Conservation (phyloP, 176 grass and related monocot genomes). For the Oryza brachyantha region DNA sequence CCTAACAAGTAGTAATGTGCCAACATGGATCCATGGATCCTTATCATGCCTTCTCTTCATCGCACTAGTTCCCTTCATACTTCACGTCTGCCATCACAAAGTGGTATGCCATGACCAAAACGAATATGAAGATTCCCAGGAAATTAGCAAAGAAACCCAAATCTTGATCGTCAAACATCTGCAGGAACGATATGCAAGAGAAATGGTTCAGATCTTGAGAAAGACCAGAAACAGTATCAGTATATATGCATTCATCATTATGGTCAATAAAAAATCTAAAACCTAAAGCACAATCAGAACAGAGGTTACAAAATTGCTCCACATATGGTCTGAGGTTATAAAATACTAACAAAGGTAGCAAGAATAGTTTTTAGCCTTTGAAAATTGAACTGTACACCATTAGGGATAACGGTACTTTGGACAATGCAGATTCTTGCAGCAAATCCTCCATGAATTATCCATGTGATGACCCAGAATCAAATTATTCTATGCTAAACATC, state of each 20-base stretch:
- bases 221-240: background rate
- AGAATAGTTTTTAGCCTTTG: background rate
- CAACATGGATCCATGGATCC: background rate
- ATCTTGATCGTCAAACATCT: slow-evolving; percentile 96
- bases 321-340: background rate
- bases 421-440: background rate
- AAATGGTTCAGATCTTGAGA: background rate
- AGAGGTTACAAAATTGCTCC: background rate
- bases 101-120: slow-evolving; percentile 74
- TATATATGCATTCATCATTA: background rate
- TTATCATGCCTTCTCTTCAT: background rate
- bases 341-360: background rate
- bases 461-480: background rate
- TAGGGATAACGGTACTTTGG: background rate
- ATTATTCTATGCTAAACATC: background rate
- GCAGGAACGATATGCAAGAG: background rate
- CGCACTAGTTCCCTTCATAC: background rate
- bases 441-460: background rate
- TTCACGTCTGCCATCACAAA: slow-evolving; percentile 40
- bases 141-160: slow-evolving; percentile 90
- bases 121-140: slow-evolving; percentile 85
- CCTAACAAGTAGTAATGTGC: background rate
- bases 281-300: background rate
- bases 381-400: background rate
- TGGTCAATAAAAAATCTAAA: background rate